These are phyloP conservation scores for Sicyos baderoa DNA, from an alignment of 306 rosid genomes.

Conservation along the genomic window DNA sequence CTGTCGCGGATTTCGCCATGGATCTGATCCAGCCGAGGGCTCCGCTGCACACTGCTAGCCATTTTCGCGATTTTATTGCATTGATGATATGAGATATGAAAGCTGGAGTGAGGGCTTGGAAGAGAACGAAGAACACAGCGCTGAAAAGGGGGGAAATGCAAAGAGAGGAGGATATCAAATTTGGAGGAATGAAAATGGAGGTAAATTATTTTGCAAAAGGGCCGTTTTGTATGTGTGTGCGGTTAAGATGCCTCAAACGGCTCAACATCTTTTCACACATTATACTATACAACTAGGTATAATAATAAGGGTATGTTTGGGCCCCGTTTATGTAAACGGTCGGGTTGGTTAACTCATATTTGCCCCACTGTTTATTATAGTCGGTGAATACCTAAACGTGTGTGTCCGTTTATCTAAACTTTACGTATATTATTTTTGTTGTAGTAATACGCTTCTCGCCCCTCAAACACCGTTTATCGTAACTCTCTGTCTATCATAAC, in stretches of 20 bases:
- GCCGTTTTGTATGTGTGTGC: neutral
- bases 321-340: no score
- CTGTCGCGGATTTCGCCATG: slow-evolving; percentile 31
- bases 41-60: slow-evolving; percentile 53
- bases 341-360: no score
- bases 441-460: no score
- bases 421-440: no score
- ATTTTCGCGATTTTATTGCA: slow-evolving; percentile 26
- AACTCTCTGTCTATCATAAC: no score
- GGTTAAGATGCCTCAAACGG: slow-evolving; percentile 6
- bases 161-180: neutral
- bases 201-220: neutral
- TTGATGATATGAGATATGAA: neutral
- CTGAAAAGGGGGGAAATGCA: neutral
- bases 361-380: no score
- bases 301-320: no score
- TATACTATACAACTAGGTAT: no score
- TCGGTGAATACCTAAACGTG: no score
- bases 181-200: slow-evolving; percentile 4
- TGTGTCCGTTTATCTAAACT: no score
- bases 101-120: neutral
- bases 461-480: no score
- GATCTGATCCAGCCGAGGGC: slow-evolving; percentile 44
- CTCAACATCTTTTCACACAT: neutral
- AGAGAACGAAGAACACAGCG: neutral